These are phyloP conservation scores for Davidsoniella eucalypti DNA, from an alignment of 2,329 filamentous ascomycete genomes.

Conservation along the genomic window DNA sequence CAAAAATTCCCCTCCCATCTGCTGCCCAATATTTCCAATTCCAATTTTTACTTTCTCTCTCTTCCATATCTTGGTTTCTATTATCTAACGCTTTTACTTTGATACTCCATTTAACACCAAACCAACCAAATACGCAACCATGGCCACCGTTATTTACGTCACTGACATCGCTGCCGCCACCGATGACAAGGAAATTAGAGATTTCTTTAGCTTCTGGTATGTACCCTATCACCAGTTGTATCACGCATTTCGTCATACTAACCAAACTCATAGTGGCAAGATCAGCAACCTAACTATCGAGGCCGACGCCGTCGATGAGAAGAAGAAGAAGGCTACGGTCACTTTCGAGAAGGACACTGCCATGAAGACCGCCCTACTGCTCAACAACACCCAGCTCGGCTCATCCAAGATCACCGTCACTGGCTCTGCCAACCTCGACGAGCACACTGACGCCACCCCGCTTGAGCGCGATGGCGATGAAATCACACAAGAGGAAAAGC, in stretches of 20 bases:
- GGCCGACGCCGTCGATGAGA: constrained; percentile 36
- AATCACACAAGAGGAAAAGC: constrained; percentile 92
- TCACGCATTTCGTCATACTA: constrained; percentile 10
- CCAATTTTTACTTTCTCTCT: not conserved
- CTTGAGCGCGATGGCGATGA: constrained; percentile 30
- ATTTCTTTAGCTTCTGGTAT: constrained; percentile 96
- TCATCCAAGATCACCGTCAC: constrained; percentile 65
- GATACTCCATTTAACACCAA: not conserved
- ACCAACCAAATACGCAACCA: constrained; percentile 21
- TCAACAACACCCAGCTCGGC: constrained; percentile 92
- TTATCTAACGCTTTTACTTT: not conserved
- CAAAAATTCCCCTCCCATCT: not conserved
- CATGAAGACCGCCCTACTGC: constrained; percentile 87
- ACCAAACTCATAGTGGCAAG: constrained; percentile 51
- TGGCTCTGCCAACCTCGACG: constrained; percentile 46
- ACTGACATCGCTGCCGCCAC: constrained; percentile 74
- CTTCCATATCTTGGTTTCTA: not conserved
- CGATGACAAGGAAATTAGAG: constrained; percentile 75
- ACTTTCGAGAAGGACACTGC: constrained; percentile 95
- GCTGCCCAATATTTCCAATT: not conserved
- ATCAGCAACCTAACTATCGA: constrained; percentile 70
- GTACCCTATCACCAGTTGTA: constrained; percentile 15
- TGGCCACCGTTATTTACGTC: constrained; percentile 63
- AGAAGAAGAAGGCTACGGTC: constrained; percentile 66
- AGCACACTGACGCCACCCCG: constrained; percentile 31